Evolutionary conservation across 2,329 filamentous ascomycete species (phyloP).

Genomic region (Colletotrichum navitas): DNA sequence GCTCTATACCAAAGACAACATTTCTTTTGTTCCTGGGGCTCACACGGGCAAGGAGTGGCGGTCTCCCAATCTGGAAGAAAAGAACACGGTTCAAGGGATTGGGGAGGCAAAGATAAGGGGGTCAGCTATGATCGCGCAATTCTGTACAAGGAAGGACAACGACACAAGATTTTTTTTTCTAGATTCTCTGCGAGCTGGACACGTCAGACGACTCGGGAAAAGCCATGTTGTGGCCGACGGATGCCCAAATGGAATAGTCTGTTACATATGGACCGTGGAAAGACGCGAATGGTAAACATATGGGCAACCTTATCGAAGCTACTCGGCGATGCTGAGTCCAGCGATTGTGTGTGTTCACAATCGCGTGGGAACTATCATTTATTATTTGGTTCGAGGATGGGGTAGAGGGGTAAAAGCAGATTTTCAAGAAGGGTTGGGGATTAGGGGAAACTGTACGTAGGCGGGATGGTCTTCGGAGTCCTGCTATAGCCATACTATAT

Average conservation of each 20-base stretch:
- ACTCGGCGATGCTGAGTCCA: conserved; percentile 25
- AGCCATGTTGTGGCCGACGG: conserved; percentile 31
- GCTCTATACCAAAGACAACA: conserved; percentile 33
- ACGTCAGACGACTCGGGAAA: conserved; percentile 40
- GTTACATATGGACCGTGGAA: conserved; percentile 30
- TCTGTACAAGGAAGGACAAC: conserved; percentile 33
- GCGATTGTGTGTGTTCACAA: conserved; percentile 13
- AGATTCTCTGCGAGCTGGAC: conserved; percentile 42
- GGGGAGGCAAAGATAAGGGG: conserved; percentile 26
- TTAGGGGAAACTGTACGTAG: conserved; percentile 22
- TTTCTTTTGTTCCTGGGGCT: conserved; percentile 41
- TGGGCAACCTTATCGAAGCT: conserved; percentile 35
- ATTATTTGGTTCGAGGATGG: conserved; percentile 15
- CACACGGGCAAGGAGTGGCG: conserved; percentile 38
- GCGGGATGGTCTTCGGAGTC: conserved; percentile 13
- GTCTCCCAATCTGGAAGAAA: conserved; percentile 39
- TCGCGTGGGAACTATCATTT: conserved; percentile 27
- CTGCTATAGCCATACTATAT: conserved; percentile 32
- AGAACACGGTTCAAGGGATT: conserved; percentile 35
- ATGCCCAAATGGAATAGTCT: conserved; percentile 38
- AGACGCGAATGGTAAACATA: conserved; percentile 37
- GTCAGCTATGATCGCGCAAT: conserved; percentile 19
- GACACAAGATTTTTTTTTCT: conserved; percentile 28
- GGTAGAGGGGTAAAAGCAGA: conserved; percentile 25
- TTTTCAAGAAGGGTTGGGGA: conserved; percentile 7